A percentile compares a stretch with the other conserved stretches of the same genome.
Evolutionary conservation across 352 stramenopile species (phyloP).

Genomic region (Thraustochytrium striatum): DNA sequence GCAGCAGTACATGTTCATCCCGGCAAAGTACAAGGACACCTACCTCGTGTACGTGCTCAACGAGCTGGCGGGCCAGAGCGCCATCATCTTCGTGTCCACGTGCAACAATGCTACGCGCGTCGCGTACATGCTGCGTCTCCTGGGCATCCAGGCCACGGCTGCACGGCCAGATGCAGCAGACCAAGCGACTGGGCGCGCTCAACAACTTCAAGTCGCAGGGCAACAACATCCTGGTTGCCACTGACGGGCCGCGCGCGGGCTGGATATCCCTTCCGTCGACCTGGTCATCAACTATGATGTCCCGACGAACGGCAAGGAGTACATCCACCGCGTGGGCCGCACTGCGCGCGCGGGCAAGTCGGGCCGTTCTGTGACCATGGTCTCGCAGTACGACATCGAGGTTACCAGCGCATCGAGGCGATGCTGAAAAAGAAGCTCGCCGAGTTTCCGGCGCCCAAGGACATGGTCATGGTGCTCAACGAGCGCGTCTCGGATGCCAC

Average conservation of each 20-base stretch:
- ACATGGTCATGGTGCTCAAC: conserved; percentile 41
- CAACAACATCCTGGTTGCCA: conserved; percentile 78
- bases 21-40: conserved; percentile 98
- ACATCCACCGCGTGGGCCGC: conserved; percentile 96
- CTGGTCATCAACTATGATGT: conserved; percentile 99
- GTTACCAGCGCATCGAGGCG: conserved; percentile 94
- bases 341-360: conserved; percentile 90
- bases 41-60: conserved; percentile 98
- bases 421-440: conserved; percentile 74
- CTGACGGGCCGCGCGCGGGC: conserved; percentile 77
- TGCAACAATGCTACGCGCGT: conserved; percentile 93
- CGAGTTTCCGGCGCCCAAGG: conserved; percentile 57
- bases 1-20: conserved; percentile 98
- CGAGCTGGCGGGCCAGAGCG: conserved; percentile 91
- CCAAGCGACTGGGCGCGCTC: conserved; percentile 90
- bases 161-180: conserved; percentile 94
- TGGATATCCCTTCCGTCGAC: conserved; percentile 96
- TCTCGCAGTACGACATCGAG: conserved; percentile 97
- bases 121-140: conserved; percentile 92
- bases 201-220: conserved; percentile 94
- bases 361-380: conserved; percentile 90
- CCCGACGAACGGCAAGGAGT: conserved; percentile 95
- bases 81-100: conserved; percentile 96
- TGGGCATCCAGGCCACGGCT: conserved; percentile 97
- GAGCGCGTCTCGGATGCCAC: conserved; percentile 3